Conservation (phyloP, 306 rosid species). For the Canavalia ensiformis region DNA sequence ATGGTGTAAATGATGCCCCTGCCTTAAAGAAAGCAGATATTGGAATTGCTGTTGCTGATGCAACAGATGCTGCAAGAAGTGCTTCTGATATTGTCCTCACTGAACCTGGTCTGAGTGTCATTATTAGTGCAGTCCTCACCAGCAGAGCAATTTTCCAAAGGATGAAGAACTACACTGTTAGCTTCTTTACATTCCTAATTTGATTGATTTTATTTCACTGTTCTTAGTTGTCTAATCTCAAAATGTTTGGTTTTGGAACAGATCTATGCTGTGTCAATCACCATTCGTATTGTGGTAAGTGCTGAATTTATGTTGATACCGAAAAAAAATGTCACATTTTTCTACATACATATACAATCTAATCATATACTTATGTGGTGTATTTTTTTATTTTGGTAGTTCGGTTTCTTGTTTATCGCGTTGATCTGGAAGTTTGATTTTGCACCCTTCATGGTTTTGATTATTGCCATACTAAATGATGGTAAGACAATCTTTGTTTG, state of each 20-base stretch:
- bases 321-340: neutral
- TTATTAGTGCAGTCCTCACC: slow-evolving; percentile 91
- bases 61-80: slow-evolving; percentile 96
- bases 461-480: slow-evolving; percentile 91
- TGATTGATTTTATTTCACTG: neutral
- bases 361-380: slow-evolving; percentile 33
- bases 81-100: slow-evolving; percentile 98
- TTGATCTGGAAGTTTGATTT: slow-evolving; percentile 95
- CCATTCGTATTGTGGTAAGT: slow-evolving; percentile 97
- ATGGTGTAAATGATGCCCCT: slow-evolving; percentile 97
- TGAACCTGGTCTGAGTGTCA: slow-evolving; percentile 95
- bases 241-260: slow-evolving; percentile 40
- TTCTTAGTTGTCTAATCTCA: slow-evolving; percentile 29
- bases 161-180: slow-evolving; percentile 96
- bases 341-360: neutral
- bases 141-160: slow-evolving; percentile 95
- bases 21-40: slow-evolving; percentile 95
- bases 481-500: slow-evolving; percentile 59
- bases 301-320: neutral
- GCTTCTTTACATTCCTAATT: slow-evolving; percentile 46
- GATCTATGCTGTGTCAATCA: slow-evolving; percentile 97
- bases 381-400: slow-evolving; percentile 59
- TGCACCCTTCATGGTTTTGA: slow-evolving; percentile 97
- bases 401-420: slow-evolving; percentile 93
- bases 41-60: slow-evolving; percentile 98